Base-by-base conservation (phyloP, 2,329 filamentous ascomycete species). In the Fusarium staphyleae region DNA sequence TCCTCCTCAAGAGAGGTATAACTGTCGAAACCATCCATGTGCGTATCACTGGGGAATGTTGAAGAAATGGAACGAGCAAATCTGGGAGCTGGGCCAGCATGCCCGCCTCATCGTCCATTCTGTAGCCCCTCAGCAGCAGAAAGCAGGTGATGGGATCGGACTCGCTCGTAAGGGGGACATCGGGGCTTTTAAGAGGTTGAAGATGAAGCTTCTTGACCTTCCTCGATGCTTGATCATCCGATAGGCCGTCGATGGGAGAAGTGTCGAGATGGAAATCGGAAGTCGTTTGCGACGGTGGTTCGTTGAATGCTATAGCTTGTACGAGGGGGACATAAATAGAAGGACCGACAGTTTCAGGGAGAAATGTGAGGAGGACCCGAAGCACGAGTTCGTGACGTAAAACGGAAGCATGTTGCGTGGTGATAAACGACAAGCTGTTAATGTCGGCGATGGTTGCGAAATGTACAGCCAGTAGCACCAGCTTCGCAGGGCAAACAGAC, bases 91-190 rank as follows among this genome's bases (percentile, higher is more conserved):
- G 81, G n/a, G 80, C 78, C 15, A 93, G 76, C 55, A 91, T 74
- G n/a, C 90, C 89, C 1, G 88, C 87, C 69, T 89, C 83, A 45
- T 84, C 75, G 67, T 93, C 89, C 57, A 93, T 86, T 30, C 81
- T 81, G 65, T 88, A 82, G 5, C 88, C 81, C 52, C 89, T 82
- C 58, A 85, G 83, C 41, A 90, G 78, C 5, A 93, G 72, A 68
- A 93, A 93, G 2, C 79, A 74, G 6, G 80, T 80, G 7, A 90
- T 69, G 1, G 77, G 67, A 55, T 91, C 87, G 10, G 81, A 69
- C 2, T 79, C 74, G 12, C 76, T 74, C 48, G 82, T 76, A 11
- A 68, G 65, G 10, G 79, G 77, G 11, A 78, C 78, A 35, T 80
- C 74, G 4, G 79, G 70, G 63, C 79, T 78, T 33, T 72, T 67